Percentiles rank a stretch among this genome's conserved stretches.
Evolutionary conservation across 176 grass and related monocot species (phyloP).

Genomic region (Leersia perrieri): DNA sequence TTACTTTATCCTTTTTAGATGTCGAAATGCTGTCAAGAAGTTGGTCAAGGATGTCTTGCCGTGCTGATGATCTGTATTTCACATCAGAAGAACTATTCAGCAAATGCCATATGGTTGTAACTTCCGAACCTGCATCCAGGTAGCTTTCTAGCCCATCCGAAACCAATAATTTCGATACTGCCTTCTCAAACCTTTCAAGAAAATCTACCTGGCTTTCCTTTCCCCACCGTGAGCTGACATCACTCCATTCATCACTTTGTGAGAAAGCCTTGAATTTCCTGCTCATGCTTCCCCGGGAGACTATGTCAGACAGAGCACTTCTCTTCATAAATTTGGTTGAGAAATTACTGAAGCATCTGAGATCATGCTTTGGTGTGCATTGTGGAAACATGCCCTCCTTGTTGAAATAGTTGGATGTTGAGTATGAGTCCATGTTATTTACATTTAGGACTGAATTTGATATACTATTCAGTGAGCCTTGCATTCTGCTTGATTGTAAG

Average conservation of each 20-base stretch:
- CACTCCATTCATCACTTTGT: constrained; percentile 67
- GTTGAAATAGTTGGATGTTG: constrained; percentile 28
- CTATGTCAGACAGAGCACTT: constrained; percentile 53
- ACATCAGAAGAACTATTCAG: constrained; percentile 59
- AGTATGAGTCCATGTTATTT: constrained; percentile 40
- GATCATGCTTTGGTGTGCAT: constrained; percentile 52
- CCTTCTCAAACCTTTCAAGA: constrained; percentile 77
- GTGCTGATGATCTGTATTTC: constrained; percentile 49
- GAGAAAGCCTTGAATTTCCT: constrained; percentile 59
- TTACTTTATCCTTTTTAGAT: constrained; percentile 76
- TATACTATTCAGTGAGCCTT: constrained; percentile 56
- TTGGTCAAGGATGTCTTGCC: constrained; percentile 86
- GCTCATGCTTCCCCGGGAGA: constrained; percentile 71
- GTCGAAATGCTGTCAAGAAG: constrained; percentile 75
- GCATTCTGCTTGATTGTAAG: constrained; percentile 56
- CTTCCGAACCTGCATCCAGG: constrained; percentile 67
- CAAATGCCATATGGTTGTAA: constrained; percentile 80
- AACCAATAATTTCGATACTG: constrained; percentile 62
- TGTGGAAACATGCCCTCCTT: constrained; percentile 46
- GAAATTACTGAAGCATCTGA: constrained; percentile 92
- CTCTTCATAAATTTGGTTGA: constrained; percentile 70
- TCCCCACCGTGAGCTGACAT: constrained; percentile 55
- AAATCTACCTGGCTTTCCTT: constrained; percentile 72
- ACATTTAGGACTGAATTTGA: constrained; percentile 59
- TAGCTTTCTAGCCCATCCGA: constrained; percentile 50